Percentiles rank a stretch among this genome's conserved stretches.
These are phyloP conservation scores for Trichoderma aggressivum DNA, from an alignment of 2,329 filamentous ascomycete species.

Conservation along the genomic window DNA sequence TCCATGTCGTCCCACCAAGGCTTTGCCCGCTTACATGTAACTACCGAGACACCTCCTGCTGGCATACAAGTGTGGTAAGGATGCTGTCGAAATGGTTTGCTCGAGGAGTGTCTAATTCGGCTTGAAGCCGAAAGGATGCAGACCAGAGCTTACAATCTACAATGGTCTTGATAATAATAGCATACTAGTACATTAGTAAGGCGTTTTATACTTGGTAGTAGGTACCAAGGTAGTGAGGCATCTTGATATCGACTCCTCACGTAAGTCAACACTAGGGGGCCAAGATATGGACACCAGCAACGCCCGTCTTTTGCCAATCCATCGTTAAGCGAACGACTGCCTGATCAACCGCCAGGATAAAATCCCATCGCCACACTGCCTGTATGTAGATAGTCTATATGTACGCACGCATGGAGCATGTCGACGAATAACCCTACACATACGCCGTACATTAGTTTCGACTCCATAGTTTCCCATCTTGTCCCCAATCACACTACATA, in stretches of 20 bases:
- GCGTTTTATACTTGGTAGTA: neutral
- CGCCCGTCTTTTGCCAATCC: neutral
- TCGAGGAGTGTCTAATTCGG: neutral
- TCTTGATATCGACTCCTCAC: neutral
- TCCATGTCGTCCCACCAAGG: conserved; percentile 9
- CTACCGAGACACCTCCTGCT: neutral
- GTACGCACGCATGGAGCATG: neutral
- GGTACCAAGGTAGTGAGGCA: neutral
- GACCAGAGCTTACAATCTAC: neutral
- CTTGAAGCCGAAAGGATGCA: neutral
- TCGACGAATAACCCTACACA: neutral
- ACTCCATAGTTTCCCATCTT: neutral
- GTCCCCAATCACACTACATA: neutral
- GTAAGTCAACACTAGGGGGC: neutral
- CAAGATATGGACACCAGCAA: neutral
- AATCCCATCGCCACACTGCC: neutral
- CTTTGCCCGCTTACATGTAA: neutral
- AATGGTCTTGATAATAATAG: neutral
- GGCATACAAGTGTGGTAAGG: neutral
- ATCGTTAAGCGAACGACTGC: neutral
- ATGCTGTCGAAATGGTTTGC: neutral
- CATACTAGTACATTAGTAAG: neutral
- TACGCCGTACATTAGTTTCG: neutral
- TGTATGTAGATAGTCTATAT: neutral
- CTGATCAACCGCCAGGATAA: conserved; percentile 9